phyloP scores from a whole-genome alignment of 441 rosid genomes.

The Monsonia emarginata region DNA sequence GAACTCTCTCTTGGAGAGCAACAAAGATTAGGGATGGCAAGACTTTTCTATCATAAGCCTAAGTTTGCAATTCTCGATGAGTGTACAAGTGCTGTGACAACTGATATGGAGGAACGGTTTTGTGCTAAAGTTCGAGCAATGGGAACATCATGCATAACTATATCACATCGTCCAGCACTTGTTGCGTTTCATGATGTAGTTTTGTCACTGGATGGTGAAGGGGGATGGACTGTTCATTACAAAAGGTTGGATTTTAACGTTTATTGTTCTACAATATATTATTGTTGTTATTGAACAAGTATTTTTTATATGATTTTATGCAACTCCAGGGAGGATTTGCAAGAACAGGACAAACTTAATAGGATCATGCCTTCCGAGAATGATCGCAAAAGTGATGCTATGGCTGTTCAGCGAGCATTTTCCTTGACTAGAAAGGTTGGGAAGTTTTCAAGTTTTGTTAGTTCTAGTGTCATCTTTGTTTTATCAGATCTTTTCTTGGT shows the following conservation, averaged over 20 bases:
- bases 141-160: slow-evolving; percentile 99
- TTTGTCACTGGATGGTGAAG: slow-evolving; percentile 97
- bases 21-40: slow-evolving; percentile 99
- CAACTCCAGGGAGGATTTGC: slow-evolving; percentile 58
- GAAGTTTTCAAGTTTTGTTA: slow-evolving; percentile 7
- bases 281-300: slow-evolving; percentile 3
- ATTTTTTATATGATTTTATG: slow-evolving; percentile 13
- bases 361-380: slow-evolving; percentile 40
- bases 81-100: slow-evolving; percentile 99
- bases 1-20: slow-evolving; percentile 98
- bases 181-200: slow-evolving; percentile 98
- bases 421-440: slow-evolving; percentile 54
- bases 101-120: slow-evolving; percentile 99
- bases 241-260: slow-evolving; percentile 47
- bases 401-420: slow-evolving; percentile 89
- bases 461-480: slow-evolving; percentile 6
- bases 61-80: slow-evolving; percentile 99
- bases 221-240: slow-evolving; percentile 79
- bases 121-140: slow-evolving; percentile 91
- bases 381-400: slow-evolving; percentile 71
- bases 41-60: slow-evolving; percentile 95
- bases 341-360: slow-evolving; percentile 28
- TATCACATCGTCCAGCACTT: slow-evolving; percentile 96
- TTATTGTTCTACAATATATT: slow-evolving; percentile 10
- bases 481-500: slow-evolving; percentile 6